Conservation (phyloP, 352 stramenopile species). For the Phytopythium helicoides region DNA sequence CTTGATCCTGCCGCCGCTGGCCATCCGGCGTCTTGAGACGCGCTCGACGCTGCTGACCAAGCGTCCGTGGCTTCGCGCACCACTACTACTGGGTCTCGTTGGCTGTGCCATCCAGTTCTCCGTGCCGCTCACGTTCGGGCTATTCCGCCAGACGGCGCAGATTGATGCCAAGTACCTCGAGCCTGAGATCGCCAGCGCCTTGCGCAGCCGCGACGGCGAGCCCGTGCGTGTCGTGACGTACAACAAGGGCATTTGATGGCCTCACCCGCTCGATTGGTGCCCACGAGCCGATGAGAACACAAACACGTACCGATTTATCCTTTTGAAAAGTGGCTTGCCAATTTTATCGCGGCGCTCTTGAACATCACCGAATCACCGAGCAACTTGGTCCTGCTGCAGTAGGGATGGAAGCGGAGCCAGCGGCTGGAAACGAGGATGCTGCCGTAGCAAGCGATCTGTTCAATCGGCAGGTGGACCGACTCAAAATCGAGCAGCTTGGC, state of each 20-base stretch:
- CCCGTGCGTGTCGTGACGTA: constrained; percentile 69
- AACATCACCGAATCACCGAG: no score
- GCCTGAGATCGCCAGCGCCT: constrained; percentile 41
- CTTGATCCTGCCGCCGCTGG: constrained; percentile 65
- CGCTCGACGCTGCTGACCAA: constrained; percentile 32
- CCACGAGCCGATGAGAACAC: no score
- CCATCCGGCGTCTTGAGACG: constrained; percentile 54
- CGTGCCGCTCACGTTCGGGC: constrained; percentile 80
- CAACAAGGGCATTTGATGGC: constrained; percentile 78
- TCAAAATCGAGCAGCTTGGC: constrained; percentile 62
- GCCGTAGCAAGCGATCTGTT: constrained; percentile 52
- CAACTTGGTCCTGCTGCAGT: neutral
- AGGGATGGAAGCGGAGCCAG: neutral
- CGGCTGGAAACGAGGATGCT: constrained; percentile 5
- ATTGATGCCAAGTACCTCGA: constrained; percentile 64
- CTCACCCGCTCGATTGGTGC: no score
- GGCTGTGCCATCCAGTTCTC: constrained; percentile 81
- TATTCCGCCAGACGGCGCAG: constrained; percentile 83
- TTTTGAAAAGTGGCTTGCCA: neutral
- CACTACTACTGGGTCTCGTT: constrained; percentile 63
- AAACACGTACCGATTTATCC: no score
- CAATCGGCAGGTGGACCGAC: constrained; percentile 61
- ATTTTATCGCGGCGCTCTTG: no score
- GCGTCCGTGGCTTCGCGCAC: constrained; percentile 57
- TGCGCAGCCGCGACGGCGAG: constrained; percentile 39